Evolutionary conservation across 208 protist genomes (phyloP).

Genomic region (Leishmania gerbilli): DNA sequence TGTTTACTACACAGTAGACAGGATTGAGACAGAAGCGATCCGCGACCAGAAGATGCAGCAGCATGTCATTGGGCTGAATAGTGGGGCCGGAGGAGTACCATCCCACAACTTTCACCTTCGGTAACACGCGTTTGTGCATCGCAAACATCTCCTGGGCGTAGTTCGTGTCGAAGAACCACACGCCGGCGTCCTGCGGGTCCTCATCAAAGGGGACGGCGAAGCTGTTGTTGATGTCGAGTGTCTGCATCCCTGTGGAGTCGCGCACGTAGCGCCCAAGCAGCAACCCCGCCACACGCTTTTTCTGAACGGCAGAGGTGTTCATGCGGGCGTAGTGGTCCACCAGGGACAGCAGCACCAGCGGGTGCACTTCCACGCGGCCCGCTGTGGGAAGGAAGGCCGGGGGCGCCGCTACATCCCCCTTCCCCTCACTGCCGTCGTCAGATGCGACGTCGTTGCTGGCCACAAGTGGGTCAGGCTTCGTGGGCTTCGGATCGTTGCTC

Average conservation of each 20-base stretch:
- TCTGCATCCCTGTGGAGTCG: slow-evolving; percentile 49
- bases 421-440: slow-evolving; percentile 28
- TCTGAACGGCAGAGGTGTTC: slow-evolving; percentile 82
- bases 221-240: slow-evolving; percentile 95
- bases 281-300: slow-evolving; percentile 97
- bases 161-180: slow-evolving; percentile 99
- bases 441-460: slow-evolving; percentile 23
- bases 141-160: slow-evolving; percentile 97
- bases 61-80: slow-evolving; percentile 96
- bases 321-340: slow-evolving; percentile 99
- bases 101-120: slow-evolving; percentile 97
- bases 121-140: slow-evolving; percentile 99
- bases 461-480: slow-evolving; percentile 8
- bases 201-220: slow-evolving; percentile 99
- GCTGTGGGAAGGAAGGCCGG: slow-evolving; percentile 52
- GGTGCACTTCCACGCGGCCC: slow-evolving; percentile 96
- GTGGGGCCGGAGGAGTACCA: slow-evolving; percentile 99
- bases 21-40: slow-evolving; percentile 93
- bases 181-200: slow-evolving; percentile 94
- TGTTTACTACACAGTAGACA: slow-evolving; percentile 93
- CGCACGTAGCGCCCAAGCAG: slow-evolving; percentile 93
- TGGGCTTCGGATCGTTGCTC: slow-evolving; percentile 15
- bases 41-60: slow-evolving; percentile 97
- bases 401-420: slow-evolving; percentile 19
- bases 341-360: slow-evolving; percentile 98